Percentiles rank a stretch among this genome's conserved stretches.
phyloP scores from a whole-genome alignment of 306 rosid genomes.

The Canavalia ensiformis region DNA sequence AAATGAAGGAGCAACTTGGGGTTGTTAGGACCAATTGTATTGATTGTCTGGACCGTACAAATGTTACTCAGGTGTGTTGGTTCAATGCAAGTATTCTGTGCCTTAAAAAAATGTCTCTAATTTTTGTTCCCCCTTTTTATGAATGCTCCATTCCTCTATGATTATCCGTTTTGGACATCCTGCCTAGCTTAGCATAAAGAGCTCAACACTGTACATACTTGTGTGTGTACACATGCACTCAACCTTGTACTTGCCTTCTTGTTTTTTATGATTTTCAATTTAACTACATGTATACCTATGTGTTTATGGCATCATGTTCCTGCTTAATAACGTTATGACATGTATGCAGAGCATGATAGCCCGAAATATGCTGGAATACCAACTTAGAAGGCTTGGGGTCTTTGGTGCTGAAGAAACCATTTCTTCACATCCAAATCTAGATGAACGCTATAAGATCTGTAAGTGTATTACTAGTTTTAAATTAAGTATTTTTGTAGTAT shows the following conservation, averaged over 20 bases:
- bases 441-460: conserved; percentile 74
- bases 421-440: conserved; percentile 80
- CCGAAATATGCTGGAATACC: conserved; percentile 79
- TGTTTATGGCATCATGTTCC: conserved; percentile 7
- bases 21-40: conserved; percentile 85
- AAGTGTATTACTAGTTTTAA: conserved; percentile 47
- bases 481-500: background rate
- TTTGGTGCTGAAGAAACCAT: conserved; percentile 90
- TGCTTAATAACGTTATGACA: conserved; percentile 24
- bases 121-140: background rate
- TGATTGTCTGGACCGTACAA: conserved; percentile 90
- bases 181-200: conserved; percentile 1
- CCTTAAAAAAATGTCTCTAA: background rate
- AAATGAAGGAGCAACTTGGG: conserved; percentile 93
- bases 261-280: background rate
- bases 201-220: background rate
- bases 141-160: background rate
- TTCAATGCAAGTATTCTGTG: conserved; percentile 13
- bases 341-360: conserved; percentile 88
- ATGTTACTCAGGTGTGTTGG: conserved; percentile 83
- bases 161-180: conserved; percentile 4
- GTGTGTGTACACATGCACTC: background rate
- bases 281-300: background rate
- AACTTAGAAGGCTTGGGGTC: conserved; percentile 82
- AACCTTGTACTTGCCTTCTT: background rate